A percentile compares a stretch with the other conserved stretches of the same genome.
Conservation (phyloP, 768 basidiomycete species). For the Podaxis carcinomalis region DNA sequence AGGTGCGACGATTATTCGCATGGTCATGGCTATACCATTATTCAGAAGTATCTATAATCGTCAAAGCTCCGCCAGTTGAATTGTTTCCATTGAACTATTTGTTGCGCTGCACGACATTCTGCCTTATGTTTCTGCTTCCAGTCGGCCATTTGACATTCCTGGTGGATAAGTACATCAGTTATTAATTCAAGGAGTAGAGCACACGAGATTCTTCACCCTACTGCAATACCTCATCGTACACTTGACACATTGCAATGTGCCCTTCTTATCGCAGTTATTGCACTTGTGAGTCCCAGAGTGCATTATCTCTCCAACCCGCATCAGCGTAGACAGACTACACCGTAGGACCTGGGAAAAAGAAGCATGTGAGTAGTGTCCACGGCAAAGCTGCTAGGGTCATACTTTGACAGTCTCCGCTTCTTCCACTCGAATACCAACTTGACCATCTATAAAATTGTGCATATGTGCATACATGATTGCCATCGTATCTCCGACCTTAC, state of each 20-base stretch:
- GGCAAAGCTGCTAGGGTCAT: neutral
- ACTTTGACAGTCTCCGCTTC: conserved; percentile 22
- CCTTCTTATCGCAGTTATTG: conserved; percentile 15
- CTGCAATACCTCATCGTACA: conserved; percentile 19
- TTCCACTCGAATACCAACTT: conserved; percentile 23
- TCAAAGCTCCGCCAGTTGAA: conserved; percentile 10
- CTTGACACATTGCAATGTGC: conserved; percentile 10
- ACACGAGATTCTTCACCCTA: conserved; percentile 5
- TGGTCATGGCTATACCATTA: neutral
- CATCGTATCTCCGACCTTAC: conserved; percentile 19
- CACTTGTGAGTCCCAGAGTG: conserved; percentile 2
- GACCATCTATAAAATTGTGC: conserved; percentile 24
- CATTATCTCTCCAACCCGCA: conserved; percentile 16
- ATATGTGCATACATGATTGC: conserved; percentile 25
- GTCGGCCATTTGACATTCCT: conserved; percentile 17
- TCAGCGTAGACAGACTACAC: conserved; percentile 18
- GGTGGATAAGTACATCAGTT: neutral
- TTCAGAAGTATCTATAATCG: neutral
- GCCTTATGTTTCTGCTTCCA: conserved; percentile 21
- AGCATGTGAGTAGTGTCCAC: neutral
- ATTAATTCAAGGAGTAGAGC: neutral
- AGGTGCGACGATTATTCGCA: no score
- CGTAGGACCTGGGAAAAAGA: neutral
- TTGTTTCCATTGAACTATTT: conserved; percentile 21
- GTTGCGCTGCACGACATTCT: conserved; percentile 20